Base-by-base conservation (phyloP, 1,139 yeast species). In the Candida tunisiensis region DNA sequence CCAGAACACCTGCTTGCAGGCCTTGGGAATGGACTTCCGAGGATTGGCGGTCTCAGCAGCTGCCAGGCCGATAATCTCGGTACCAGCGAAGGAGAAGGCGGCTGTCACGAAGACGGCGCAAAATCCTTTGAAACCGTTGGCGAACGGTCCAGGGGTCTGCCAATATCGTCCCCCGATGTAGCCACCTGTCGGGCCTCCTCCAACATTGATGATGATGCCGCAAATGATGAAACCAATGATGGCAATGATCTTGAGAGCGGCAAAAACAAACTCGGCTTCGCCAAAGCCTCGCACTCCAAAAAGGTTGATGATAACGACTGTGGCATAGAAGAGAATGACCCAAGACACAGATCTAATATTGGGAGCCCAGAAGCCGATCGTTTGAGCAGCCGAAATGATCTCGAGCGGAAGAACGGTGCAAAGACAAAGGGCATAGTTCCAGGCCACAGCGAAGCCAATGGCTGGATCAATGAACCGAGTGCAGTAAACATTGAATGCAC, bases 21-120 rank as follows among this genome's bases (percentile, higher is more conserved):
- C 80, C 32, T 59, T 55, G 30, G 83, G 79, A 31, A 74, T 57
- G 9, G 73, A 54, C 41, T 59, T 60, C 49, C 75, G 61, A 30
- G 91, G 92, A 48, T 75, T 70, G 25, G 60, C 60, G 28, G 91
- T 71, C 52, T 79, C 92, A 10, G 85, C 80, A 23, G 91, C 83
- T 16, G 88, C 82, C 34, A 80, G 60, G 34, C 88, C 85, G 34
- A 74, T 74, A 41, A 74, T 62, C 53, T 78, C 92, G 30, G 75
- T 67, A 41, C 85, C 88, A 32, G 82, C 83, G 41, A 77, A 77
- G 3, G 92, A 70, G 52, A 79, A 80, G 3, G 92, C 85, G 19
- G 93, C 88, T 16, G 74, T 67, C 29, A 80, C 80, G 42, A 82
- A 74, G 16, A 74, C 74, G 9, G 78, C 58, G 42, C 82, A 68